These are phyloP conservation scores for Penicillium antarcticum DNA, from an alignment of 495 filamentous ascomycete genomes.

Conservation along the genomic window DNA sequence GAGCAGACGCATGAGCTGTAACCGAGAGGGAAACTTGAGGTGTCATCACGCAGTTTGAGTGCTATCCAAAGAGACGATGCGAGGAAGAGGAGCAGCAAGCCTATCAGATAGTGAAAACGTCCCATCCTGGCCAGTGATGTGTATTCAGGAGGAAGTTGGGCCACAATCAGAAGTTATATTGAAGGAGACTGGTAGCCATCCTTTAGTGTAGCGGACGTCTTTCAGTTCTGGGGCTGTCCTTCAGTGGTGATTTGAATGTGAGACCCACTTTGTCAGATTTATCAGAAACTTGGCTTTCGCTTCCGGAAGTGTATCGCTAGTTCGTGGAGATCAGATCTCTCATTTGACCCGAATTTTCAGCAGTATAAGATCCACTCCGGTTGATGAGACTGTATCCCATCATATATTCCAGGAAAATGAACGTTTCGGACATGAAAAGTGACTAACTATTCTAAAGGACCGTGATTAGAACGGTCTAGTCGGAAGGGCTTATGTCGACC, in stretches of 20 bases:
- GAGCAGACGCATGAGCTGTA: neutral
- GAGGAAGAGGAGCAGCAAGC: neutral
- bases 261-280: neutral
- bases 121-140: neutral
- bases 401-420: too few species aligned
- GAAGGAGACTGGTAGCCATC: neutral
- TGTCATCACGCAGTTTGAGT: neutral
- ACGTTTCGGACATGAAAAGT: too few species aligned
- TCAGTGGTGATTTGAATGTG: neutral
- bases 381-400: too few species aligned
- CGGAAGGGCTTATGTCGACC: neutral
- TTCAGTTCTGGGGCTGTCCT: too few species aligned
- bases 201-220: too few species aligned
- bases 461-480: neutral
- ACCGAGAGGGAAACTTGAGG: neutral
- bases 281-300: too few species aligned
- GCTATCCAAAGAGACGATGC: neutral
- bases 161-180: neutral
- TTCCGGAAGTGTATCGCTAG: too few species aligned
- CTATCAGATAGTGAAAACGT: neutral
- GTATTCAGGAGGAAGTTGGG: neutral
- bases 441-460: too few species aligned
- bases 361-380: too few species aligned
- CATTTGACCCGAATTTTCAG: too few species aligned
- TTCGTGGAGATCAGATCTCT: too few species aligned